A percentile compares a stretch with the other conserved stretches of the same genome.
phyloP scores from a whole-genome alignment of 2,329 filamentous ascomycete species.

The Cryoendolithus antarcticus region DNA sequence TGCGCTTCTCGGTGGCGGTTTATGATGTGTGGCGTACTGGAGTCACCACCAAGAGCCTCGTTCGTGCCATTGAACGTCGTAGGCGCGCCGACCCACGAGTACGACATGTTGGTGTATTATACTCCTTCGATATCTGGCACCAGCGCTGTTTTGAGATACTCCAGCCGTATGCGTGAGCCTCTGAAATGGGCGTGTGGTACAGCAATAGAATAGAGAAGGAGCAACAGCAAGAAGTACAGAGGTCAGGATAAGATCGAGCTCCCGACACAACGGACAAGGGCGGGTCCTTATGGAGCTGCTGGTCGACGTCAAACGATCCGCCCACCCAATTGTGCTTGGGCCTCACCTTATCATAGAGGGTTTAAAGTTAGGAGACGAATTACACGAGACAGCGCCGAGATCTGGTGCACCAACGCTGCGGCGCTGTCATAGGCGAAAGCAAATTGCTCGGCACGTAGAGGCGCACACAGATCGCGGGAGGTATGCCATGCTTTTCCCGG shows the following conservation, averaged over 20 bases:
- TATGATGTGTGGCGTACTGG: constrained; percentile 43
- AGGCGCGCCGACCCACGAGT: constrained; percentile 35
- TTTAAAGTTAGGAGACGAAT: constrained; percentile 3
- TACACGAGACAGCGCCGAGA: constrained; percentile 5
- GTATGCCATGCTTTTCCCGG: constrained; percentile 4
- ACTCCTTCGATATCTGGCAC: neutral
- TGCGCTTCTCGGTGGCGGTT: neutral
- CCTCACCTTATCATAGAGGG: constrained; percentile 6
- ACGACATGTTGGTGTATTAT: constrained; percentile 29
- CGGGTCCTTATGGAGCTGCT: constrained; percentile 3
- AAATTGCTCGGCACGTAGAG: constrained; percentile 1
- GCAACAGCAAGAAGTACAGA: neutral
- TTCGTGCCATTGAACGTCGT: constrained; percentile 42
- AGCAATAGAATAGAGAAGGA: constrained; percentile 1
- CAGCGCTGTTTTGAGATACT: constrained; percentile 1
- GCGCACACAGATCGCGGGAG: constrained; percentile 2
- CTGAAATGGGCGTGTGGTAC: neutral
- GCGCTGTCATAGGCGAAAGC: constrained; percentile 4
- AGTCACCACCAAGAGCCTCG: constrained; percentile 58
- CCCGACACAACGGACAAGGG: neutral
- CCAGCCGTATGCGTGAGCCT: neutral
- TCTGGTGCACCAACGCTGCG: neutral
- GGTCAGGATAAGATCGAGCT: neutral
- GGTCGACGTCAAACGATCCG: constrained; percentile 1
- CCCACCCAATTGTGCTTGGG: constrained; percentile 4